Conservation (phyloP, 768 basidiomycete species). For the Lactifluus subvellereus region DNA sequence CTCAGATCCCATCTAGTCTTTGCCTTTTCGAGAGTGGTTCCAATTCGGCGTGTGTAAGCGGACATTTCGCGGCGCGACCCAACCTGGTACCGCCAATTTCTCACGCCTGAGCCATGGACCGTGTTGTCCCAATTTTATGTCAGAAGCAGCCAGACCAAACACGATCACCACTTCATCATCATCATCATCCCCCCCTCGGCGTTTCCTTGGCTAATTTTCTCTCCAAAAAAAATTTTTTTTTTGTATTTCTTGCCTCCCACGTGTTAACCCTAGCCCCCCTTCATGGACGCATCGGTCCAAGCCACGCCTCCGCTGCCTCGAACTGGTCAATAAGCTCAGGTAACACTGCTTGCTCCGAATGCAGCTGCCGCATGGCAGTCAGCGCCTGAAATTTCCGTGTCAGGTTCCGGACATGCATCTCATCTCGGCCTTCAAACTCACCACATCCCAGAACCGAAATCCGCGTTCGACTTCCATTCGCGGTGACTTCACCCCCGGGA, state of each 20-base stretch:
- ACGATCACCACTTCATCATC: conserved; percentile 11
- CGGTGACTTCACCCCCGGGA: conserved; percentile 85
- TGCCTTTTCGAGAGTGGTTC: conserved; percentile 11
- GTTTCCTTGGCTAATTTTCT: conserved; percentile 10
- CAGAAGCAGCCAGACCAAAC: conserved; percentile 7
- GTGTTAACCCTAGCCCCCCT: conserved; percentile 14
- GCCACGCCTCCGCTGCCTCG: conserved; percentile 91
- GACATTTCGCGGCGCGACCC: conserved; percentile 27
- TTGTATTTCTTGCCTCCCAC: conserved; percentile 2
- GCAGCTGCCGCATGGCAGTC: conserved; percentile 84
- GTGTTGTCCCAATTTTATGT: conserved; percentile 2
- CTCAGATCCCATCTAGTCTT: conserved; percentile 18
- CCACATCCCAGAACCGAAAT: conserved; percentile 98
- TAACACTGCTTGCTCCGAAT: conserved; percentile 73
- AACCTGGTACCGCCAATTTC: conserved; percentile 6
- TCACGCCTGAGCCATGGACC: conserved; percentile 11
- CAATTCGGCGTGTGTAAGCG: conserved; percentile 25
- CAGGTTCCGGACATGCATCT: conserved; percentile 17
- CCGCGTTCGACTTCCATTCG: conserved; percentile 89
- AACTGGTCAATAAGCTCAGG: conserved; percentile 92
- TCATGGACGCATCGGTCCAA: conserved; percentile 86
- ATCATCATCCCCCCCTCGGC: conserved; percentile 2
- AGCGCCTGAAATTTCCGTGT: conserved; percentile 50
- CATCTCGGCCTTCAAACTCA: conserved; percentile 40
- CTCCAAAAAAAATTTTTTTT: neutral